Conservation (phyloP, 495 filamentous ascomycete genomes). For the Hyaloscypha finlandica region DNA sequence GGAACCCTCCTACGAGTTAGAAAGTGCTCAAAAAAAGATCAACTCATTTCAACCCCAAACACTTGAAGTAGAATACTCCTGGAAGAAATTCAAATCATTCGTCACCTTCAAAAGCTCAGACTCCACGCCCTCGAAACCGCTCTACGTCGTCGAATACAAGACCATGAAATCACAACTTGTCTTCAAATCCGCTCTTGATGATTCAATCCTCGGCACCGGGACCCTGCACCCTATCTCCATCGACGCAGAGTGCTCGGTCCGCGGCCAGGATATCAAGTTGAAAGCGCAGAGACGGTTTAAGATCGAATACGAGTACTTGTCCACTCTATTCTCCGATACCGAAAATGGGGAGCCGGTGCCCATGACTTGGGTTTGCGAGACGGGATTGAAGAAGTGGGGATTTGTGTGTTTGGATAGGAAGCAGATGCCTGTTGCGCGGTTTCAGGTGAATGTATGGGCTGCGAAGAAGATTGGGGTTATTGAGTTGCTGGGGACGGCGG, state of each 20-base stretch:
- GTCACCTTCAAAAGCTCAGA: background rate
- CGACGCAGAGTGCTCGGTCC: background rate
- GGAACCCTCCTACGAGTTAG: too few species aligned
- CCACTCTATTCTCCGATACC: background rate
- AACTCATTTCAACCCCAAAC: background rate
- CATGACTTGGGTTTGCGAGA: background rate
- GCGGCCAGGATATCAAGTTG: background rate
- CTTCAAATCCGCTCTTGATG: background rate
- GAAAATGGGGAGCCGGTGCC: background rate
- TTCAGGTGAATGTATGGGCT: background rate
- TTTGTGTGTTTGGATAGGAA: constrained; percentile 1
- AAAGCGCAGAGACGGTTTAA: background rate
- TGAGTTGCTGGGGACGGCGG: background rate
- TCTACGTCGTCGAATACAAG: constrained; percentile 1
- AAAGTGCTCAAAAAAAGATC: background rate
- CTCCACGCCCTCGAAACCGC: background rate
- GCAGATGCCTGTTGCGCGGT: constrained; percentile 4
- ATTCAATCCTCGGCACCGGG: background rate
- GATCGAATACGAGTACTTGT: background rate
- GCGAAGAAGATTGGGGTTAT: background rate
- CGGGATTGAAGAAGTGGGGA: background rate
- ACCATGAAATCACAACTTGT: background rate
- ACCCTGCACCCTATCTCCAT: background rate
- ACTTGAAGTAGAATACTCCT: constrained; percentile 3
- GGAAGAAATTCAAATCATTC: constrained; percentile 9